Percentiles rank a stretch among this genome's conserved stretches.
phyloP scores from a whole-genome alignment of 805 yeast species.

The Maudiozyma turicensis region DNA sequence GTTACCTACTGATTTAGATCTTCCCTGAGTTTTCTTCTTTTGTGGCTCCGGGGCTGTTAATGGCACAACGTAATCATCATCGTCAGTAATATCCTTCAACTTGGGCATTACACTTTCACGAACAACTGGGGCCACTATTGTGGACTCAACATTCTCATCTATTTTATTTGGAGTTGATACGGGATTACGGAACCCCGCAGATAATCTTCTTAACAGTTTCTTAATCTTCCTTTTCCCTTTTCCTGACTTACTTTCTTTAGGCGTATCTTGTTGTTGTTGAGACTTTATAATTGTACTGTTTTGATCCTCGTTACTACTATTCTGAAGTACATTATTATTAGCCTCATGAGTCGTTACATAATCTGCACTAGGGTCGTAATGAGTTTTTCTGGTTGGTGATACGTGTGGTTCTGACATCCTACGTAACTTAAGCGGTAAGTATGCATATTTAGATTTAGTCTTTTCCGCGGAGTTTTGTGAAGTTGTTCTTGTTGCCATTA shows the following conservation, averaged over 20 bases:
- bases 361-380: constrained; percentile 4
- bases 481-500: no score
- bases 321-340: no score
- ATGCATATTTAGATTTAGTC: not conserved
- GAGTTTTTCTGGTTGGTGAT: constrained; percentile 33
- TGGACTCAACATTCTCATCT: not conserved
- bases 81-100: not conserved
- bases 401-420: constrained; percentile 40
- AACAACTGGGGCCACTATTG: not conserved
- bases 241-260: not conserved
- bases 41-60: not conserved
- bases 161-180: not conserved
- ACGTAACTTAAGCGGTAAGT: constrained; percentile 32
- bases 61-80: not conserved
- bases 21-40: not conserved
- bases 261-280: no score
- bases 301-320: not conserved
- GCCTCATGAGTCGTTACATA: not conserved
- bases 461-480: not conserved
- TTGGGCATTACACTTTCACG: not conserved
- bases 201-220: constrained; percentile 6
- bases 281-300: not conserved
- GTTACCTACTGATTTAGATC: constrained; percentile 1
- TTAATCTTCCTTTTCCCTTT: constrained; percentile 3
- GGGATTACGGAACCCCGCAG: constrained; percentile 1